These are phyloP conservation scores for Microglena sp. DNA, from an alignment of 139 green algal genomes.

Conservation along the genomic window DNA sequence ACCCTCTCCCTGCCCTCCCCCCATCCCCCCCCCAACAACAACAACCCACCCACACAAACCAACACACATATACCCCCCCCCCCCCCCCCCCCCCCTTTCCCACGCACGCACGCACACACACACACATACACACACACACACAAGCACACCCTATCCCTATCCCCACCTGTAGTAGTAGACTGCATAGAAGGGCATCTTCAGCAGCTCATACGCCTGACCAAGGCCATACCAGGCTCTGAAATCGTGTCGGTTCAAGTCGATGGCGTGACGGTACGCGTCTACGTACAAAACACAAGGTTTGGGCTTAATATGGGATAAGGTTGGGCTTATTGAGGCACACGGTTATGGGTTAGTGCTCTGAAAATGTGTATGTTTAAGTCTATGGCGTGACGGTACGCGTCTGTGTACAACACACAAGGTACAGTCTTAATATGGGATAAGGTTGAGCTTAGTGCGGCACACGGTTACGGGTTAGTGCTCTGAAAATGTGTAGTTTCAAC, in stretches of 20 bases:
- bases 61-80: too few species aligned
- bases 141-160: not conserved
- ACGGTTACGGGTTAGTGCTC: too few species aligned
- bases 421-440: too few species aligned
- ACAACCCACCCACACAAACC: too few species aligned
- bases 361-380: constrained; percentile 87
- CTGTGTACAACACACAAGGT: constrained; percentile 38
- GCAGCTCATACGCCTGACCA: constrained; percentile 96
- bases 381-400: constrained; percentile 74
- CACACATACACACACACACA: not conserved
- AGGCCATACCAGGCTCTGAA: constrained; percentile 77
- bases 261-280: constrained; percentile 76
- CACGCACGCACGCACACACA: not conserved
- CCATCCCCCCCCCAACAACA: too few species aligned
- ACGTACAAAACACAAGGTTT: constrained; percentile 8
- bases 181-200: constrained; percentile 53
- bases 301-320: too few species aligned
- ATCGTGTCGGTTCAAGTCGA: constrained; percentile 81
- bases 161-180: constrained; percentile 44
- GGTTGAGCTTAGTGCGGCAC: too few species aligned
- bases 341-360: too few species aligned
- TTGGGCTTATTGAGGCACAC: too few species aligned
- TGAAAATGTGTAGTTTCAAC: constrained; percentile 82
- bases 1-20: too few species aligned
- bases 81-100: too few species aligned